These are phyloP conservation scores for Agrocybe praecox DNA, from an alignment of 768 basidiomycete genomes.

Conservation along the genomic window DNA sequence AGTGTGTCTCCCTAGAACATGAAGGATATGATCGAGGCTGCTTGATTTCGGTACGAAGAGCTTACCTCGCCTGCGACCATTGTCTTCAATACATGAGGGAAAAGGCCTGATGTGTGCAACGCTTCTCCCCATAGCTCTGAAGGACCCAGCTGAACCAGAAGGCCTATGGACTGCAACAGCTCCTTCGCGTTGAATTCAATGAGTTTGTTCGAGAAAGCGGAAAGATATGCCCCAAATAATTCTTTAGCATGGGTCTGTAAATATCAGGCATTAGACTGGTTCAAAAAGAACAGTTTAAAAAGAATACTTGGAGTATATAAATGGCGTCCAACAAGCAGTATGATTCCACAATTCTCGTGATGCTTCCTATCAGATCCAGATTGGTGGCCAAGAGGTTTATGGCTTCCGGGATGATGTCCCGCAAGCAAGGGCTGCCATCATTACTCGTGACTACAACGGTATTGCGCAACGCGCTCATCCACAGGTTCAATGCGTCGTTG, in stretches of 20 bases:
- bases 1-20: constrained; percentile 37
- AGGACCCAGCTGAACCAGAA: constrained; percentile 67
- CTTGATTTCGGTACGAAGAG: not conserved
- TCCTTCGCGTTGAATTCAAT: constrained; percentile 60
- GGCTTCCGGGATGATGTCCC: constrained; percentile 67
- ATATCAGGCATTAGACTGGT: not conserved
- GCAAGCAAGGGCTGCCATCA: constrained; percentile 51
- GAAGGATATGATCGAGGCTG: not conserved
- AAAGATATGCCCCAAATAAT: constrained; percentile 57
- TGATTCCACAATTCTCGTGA: constrained; percentile 69
- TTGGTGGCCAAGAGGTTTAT: constrained; percentile 65
- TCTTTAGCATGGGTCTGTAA: constrained; percentile 54
- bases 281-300: too few relatives aligned
- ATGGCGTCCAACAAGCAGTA: constrained; percentile 76
- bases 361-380: constrained; percentile 72
- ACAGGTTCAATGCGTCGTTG: constrained; percentile 75
- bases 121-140: constrained; percentile 70
- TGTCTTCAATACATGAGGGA: constrained; percentile 58
- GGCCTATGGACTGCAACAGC: constrained; percentile 57
- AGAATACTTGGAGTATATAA: constrained; percentile 14
- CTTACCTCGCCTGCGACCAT: constrained; percentile 69
- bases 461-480: constrained; percentile 73
- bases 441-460: constrained; percentile 51
- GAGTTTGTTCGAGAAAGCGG: constrained; percentile 51
- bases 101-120: constrained; percentile 75